Evolutionary conservation across 2,329 filamentous ascomycete genomes (phyloP).

Genomic region (Ophiostoma quercus): DNA sequence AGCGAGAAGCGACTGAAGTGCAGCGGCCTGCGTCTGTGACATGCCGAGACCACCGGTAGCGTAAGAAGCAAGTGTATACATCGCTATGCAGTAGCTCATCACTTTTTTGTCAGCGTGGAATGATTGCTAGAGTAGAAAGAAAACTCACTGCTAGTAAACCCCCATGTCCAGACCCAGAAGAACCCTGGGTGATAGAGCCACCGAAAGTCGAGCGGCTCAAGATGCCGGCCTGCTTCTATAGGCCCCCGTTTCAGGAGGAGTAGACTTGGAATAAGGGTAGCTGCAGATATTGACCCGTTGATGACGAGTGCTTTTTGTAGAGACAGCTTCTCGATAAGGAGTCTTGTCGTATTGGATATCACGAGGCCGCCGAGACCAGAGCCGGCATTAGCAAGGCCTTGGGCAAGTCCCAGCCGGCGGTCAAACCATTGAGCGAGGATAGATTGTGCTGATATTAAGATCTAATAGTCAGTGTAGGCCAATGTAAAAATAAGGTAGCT

Average conservation of each 20-base stretch:
- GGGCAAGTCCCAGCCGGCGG: neutral
- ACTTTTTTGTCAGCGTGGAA: neutral
- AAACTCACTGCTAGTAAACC: neutral
- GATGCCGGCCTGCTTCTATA: neutral
- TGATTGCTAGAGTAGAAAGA: neutral
- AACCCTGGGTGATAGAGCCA: neutral
- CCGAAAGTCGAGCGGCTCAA: neutral
- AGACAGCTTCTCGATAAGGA: neutral
- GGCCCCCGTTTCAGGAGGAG: neutral
- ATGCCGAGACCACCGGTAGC: neutral
- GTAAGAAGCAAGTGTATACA: neutral
- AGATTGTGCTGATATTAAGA: neutral
- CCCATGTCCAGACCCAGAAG: conserved; percentile 11
- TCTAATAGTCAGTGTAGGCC: neutral
- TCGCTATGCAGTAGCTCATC: neutral
- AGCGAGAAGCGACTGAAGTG: neutral
- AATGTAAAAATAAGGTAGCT: too few relatives aligned
- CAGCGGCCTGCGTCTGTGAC: neutral
- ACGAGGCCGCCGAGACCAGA: neutral
- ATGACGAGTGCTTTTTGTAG: neutral
- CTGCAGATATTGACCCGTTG: neutral
- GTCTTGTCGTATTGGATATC: neutral
- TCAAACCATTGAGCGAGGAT: neutral
- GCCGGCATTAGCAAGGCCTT: neutral
- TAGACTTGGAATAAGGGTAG: neutral